These are phyloP conservation scores for Aspergillus eucalypticola DNA, from an alignment of 2,329 filamentous ascomycete species.

Conservation along the genomic window DNA sequence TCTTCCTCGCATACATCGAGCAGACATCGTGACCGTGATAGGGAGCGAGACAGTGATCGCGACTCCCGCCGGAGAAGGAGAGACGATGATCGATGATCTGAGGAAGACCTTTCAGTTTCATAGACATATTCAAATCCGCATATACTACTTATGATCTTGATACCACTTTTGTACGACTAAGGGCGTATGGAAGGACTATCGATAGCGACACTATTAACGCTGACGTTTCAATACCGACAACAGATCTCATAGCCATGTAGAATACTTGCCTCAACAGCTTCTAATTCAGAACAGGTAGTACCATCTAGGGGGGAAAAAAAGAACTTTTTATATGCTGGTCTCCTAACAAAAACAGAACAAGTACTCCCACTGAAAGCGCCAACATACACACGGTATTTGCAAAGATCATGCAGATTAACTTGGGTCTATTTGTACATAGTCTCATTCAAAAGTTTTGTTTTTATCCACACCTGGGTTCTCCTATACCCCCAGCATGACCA, in stretches of 20 bases:
- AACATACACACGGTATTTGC: conserved; percentile 11
- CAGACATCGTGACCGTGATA: conserved; percentile 26
- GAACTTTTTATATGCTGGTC: conserved; percentile 18
- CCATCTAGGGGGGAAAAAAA: not conserved
- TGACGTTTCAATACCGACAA: not conserved
- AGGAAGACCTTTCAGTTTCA: not conserved
- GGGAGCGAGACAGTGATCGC: conserved; percentile 31
- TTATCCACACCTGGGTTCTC: not conserved
- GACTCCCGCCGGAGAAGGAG: conserved; percentile 34
- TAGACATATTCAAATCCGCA: not conserved
- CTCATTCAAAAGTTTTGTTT: conserved; percentile 10
- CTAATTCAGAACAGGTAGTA: not conserved
- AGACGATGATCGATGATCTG: conserved; percentile 25
- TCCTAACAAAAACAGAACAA: conserved; percentile 12
- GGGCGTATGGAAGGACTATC: not conserved
- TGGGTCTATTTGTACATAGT: conserved; percentile 24
- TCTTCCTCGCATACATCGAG: conserved; percentile 37
- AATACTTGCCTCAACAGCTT: not conserved
- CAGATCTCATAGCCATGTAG: not conserved
- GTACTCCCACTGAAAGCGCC: conserved; percentile 24
- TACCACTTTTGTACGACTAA: not conserved
- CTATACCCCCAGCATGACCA: conserved; percentile 41
- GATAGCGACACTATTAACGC: not conserved
- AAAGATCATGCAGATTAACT: conserved; percentile 12
- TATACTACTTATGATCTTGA: not conserved